Percentiles rank a stretch among this genome's conserved stretches.
Conservation (phyloP, 169 alveolate genomes). For the Babesia sp. region DNA sequence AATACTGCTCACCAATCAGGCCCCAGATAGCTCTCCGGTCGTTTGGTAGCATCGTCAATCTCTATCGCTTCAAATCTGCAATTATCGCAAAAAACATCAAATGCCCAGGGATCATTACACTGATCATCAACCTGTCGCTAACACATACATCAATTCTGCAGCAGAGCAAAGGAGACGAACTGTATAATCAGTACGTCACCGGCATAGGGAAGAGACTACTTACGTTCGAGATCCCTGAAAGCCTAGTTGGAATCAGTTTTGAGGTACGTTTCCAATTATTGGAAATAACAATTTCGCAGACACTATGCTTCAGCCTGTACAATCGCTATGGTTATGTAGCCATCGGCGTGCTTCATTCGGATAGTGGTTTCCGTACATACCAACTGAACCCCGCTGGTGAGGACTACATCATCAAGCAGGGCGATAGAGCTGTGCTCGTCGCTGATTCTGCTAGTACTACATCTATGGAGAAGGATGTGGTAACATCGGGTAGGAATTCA, state of each 20-base stretch:
- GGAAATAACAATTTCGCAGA: background rate
- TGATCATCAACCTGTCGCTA: constrained; percentile 52
- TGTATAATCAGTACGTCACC: constrained; percentile 38
- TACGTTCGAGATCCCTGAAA: constrained; percentile 31
- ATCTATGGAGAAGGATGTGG: constrained; percentile 4
- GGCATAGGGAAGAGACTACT: constrained; percentile 47
- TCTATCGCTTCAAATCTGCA: constrained; percentile 39
- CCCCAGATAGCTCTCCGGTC: constrained; percentile 29
- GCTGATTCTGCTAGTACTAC: constrained; percentile 25
- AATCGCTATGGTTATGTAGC: constrained; percentile 17
- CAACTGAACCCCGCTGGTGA: constrained; percentile 44
- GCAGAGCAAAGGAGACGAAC: background rate
- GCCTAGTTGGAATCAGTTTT: constrained; percentile 31
- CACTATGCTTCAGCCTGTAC: constrained; percentile 39
- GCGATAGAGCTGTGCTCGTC: constrained; percentile 55
- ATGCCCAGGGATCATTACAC: constrained; percentile 70
- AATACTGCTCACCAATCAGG: constrained; percentile 54
- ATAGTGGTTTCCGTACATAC: constrained; percentile 1
- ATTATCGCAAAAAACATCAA: constrained; percentile 51
- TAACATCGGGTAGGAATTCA: constrained; percentile 11
- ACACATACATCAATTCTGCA: constrained; percentile 38
- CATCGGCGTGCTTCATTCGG: constrained; percentile 44
- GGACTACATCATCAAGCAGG: constrained; percentile 40
- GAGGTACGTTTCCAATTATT: constrained; percentile 28
- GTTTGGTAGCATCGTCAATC: constrained; percentile 32